phyloP scores from a whole-genome alignment of 1,284 basidiomycete genomes.

The Austroboletus niveus region DNA sequence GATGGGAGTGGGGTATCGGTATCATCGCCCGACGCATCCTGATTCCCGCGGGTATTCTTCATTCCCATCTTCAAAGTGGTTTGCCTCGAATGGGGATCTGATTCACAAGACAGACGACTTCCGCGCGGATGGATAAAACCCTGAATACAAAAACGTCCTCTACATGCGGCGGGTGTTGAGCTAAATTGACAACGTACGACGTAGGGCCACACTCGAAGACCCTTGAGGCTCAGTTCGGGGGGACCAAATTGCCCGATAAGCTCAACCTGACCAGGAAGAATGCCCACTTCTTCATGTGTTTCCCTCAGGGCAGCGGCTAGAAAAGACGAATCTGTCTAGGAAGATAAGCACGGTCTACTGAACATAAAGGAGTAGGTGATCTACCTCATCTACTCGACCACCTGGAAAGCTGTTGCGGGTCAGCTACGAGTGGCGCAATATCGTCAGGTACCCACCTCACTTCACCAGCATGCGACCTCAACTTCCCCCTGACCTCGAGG shows the following conservation, averaged over 20 bases:
- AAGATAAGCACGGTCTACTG: constrained; percentile 3
- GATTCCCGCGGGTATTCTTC: neutral
- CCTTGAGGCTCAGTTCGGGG: constrained; percentile 55
- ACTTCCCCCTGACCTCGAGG: constrained; percentile 62
- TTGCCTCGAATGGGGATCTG: neutral
- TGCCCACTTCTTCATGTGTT: constrained; percentile 71
- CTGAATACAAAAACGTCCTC: constrained; percentile 34
- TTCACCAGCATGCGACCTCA: constrained; percentile 76
- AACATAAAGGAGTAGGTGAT: constrained; percentile 15
- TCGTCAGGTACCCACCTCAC: constrained; percentile 54
- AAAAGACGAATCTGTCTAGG: constrained; percentile 56
- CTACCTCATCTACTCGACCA: constrained; percentile 64
- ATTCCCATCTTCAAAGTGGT: neutral
- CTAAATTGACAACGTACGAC: constrained; percentile 51
- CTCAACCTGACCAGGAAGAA: constrained; percentile 55
- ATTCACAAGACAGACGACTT: neutral
- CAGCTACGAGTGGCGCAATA: neutral
- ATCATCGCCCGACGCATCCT: no score
- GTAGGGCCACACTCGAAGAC: constrained; percentile 70
- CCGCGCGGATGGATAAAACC: constrained; percentile 53
- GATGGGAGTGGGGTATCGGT: constrained; percentile 56
- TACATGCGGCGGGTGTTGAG: neutral
- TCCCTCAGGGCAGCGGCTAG: constrained; percentile 65
- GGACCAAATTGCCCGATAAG: constrained; percentile 65
- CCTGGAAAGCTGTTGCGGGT: constrained; percentile 64